A percentile compares a stretch with the other conserved stretches of the same genome.
These are phyloP conservation scores for Torulaspora franciscae DNA, from an alignment of 805 yeast genomes.

Conservation along the genomic window DNA sequence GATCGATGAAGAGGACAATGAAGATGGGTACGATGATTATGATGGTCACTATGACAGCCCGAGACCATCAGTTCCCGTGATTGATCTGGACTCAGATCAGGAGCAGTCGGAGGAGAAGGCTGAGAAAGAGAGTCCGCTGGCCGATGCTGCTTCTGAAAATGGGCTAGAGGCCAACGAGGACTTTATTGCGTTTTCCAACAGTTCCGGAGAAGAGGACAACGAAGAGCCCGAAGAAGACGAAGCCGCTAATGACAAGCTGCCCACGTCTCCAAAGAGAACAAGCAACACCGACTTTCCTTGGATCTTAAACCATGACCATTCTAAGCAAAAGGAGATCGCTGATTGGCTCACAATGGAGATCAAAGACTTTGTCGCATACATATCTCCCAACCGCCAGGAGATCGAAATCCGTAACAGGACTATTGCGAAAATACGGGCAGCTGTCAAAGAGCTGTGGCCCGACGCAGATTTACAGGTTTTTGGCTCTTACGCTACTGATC, in stretches of 20 bases:
- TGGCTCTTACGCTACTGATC: conserved; percentile 91
- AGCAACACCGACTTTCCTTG: conserved; percentile 51
- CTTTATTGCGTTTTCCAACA: conserved; percentile 40
- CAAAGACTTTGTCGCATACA: conserved; percentile 74
- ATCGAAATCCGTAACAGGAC: conserved; percentile 61
- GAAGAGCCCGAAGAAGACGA: conserved; percentile 11
- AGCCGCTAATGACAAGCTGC: conserved; percentile 4
- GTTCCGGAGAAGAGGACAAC: conserved; percentile 28
- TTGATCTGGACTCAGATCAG: conserved; percentile 10
- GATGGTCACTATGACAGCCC: conserved; percentile 29
- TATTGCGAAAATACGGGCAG: conserved; percentile 54
- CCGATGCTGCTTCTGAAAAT: conserved; percentile 12
- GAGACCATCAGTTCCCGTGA: conserved; percentile 13
- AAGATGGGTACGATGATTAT: conserved; percentile 28
- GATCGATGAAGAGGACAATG: conserved; percentile 13
- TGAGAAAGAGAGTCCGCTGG: too few species aligned
- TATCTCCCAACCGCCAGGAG: conserved; percentile 78
- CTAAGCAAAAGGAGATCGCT: conserved; percentile 68
- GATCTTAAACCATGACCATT: conserved; percentile 73
- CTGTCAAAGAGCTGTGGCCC: conserved; percentile 60
- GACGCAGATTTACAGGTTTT: conserved; percentile 78
- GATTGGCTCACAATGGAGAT: conserved; percentile 87
- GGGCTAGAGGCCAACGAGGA: conserved; percentile 39
- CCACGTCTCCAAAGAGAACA: conserved; percentile 10
- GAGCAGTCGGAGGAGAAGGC: background rate